Evolutionary conservation across 768 basidiomycete genomes (phyloP).

Genomic region (Xanthoconium stramineum): DNA sequence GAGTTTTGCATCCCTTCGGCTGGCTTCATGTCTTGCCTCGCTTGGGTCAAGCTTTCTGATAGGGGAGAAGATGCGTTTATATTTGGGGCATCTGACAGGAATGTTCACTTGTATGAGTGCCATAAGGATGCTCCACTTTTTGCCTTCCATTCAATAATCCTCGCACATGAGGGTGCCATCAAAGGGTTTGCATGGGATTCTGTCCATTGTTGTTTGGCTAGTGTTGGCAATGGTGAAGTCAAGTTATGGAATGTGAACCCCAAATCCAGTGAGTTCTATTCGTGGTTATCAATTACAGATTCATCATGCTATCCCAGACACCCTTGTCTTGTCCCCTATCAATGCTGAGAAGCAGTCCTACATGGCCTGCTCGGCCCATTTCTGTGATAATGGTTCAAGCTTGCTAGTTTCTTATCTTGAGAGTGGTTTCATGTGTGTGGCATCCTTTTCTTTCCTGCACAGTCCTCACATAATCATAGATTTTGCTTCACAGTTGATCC

Average conservation of each 20-base stretch:
- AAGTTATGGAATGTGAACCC: background rate
- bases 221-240: background rate
- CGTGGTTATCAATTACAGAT: background rate
- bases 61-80: background rate
- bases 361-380: background rate
- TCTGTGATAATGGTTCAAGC: background rate
- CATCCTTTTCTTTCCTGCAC: too few species aligned
- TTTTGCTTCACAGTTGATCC: background rate
- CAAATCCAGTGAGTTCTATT: background rate
- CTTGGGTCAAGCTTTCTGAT: background rate
- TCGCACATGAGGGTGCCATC: background rate
- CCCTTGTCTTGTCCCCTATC: background rate
- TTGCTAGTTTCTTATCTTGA: slow-evolving; percentile 2
- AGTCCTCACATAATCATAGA: background rate
- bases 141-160: background rate
- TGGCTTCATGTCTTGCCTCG: background rate
- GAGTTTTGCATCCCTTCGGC: background rate
- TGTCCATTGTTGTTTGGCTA: background rate
- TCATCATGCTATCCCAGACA: background rate
- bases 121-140: background rate
- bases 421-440: background rate
- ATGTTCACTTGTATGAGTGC: background rate
- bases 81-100: background rate
- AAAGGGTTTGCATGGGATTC: background rate
- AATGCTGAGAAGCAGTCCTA: background rate